Evolutionary conservation across 192 early-diverging fungal species (phyloP), one percentile per base, ranked within the genome.

Genomic region (Cladochytrium replicatum): DNA sequence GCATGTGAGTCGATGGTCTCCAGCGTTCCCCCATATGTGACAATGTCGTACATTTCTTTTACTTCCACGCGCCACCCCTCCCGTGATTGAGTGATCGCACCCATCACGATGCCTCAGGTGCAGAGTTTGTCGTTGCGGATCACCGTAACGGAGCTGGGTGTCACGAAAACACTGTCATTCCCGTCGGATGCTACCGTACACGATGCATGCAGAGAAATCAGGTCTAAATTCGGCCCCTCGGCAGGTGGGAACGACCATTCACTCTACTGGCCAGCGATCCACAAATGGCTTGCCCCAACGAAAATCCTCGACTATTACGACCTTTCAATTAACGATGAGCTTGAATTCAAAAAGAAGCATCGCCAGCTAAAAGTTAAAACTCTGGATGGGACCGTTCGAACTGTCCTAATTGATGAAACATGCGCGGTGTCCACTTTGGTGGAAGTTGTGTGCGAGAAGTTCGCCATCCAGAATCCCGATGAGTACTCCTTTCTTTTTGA

Each of bases 221-320:
- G 75, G n/a, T 58, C 60, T 8, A 78, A 75, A 44, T 72, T 69
- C 48, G 61, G 68, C 27, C 62, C 72, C 15, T 54, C 51, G 2
- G 61, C 66, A 6, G 70, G 70, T 27, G 77, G 77, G 5, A 6
- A 44, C 4, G 77, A 80, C 41, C 71, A 80, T 41, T 68, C 67
- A 9, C 63, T 80, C 30, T 51, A 70, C 28, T 68, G 59, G 54
- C 75, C 72, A 6, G 76, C 72, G 5, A 47, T 52, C 24, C 63
- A 70, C 17, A 71, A 69, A 58, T 80, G 77, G 77, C 63, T 80
- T 13, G 41, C 44, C 13, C 50, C 63, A 8, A 53, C 46, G 27
- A 78, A 75, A 50, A 48, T 73, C n/a, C 50, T 80, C 13, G 77
- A 75, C 37, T 75, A 58, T 41, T 80, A 80, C 54, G 75, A 80